Evolutionary conservation across 345 rosid genomes (phyloP), one percentile per base, ranked within the genome.

Genomic region (Syzygium jambos): DNA sequence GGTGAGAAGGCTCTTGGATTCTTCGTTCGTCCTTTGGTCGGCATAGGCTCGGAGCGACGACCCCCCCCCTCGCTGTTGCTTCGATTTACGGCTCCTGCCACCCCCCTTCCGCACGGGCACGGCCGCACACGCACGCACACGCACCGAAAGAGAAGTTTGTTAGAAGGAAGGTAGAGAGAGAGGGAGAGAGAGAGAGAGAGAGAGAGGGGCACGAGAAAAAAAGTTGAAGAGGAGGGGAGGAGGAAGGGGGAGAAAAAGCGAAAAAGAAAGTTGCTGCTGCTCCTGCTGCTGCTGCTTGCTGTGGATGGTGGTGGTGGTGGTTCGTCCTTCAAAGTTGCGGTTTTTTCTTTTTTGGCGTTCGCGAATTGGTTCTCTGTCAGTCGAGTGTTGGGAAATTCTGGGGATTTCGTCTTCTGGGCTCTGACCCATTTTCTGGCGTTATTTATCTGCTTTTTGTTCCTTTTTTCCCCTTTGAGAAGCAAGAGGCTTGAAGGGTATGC

Each of bases 41-140:
- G 94, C 91, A 88, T 78, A 85, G 87, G 88, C 86, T 84, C 34
- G 5, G 83, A 46, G 51, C 51, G 46, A 43, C 46, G 46, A 43
- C 46, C 46, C 46, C 46, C 95, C 94, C 88, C 38, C 38, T 34
- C 80, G 1, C 30, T 51, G 78, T 86, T 89, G 57, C 85, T 86
- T 43, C 51, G 88, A 95, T 93, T 95, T 95, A 94, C 97, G 88
- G 43, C 85, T 87, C 85, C 34, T 92, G 93, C 95, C 95, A 89
- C 54, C 90, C 80, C 14, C 46, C 46, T 38, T 38, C 80, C 49
- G 12, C 80, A 34, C 80, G 34, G 41, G 7, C 14, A 27, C 63
- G 25, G 46, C 46, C 63, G 13, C 63, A 52, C 53, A 29, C 29
- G 3, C 65, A 59, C 65, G 25, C 78, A 34, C 78, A 68, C 49